These are phyloP conservation scores for Tricholomella constricta DNA, from an alignment of 768 basidiomycete genomes.

Conservation along the genomic window DNA sequence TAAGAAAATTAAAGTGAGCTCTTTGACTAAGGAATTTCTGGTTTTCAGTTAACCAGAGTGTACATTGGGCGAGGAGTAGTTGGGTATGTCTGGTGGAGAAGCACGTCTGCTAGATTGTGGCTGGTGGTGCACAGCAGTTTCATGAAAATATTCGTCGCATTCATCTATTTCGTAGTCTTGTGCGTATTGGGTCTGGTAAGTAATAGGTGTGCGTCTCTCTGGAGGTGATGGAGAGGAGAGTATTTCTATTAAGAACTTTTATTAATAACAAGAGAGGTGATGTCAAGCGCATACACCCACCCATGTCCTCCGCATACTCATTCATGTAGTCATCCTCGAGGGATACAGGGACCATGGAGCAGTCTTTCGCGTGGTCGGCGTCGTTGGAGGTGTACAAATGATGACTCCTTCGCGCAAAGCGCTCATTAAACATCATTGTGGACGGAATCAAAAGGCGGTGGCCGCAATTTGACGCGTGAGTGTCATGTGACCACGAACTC, in stretches of 20 bases:
- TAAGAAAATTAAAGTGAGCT: neutral
- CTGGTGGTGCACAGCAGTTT: neutral
- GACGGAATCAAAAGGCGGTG: neutral
- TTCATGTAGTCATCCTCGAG: slow-evolving; percentile 16
- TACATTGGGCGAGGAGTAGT: neutral
- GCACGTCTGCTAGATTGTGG: neutral
- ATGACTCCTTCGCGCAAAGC: neutral
- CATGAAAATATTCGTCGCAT: slow-evolving; percentile 7
- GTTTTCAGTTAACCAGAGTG: slow-evolving; percentile 1
- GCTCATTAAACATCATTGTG: slow-evolving; percentile 14
- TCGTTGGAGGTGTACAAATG: neutral
- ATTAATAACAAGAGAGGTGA: neutral
- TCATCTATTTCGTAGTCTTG: slow-evolving; percentile 15
- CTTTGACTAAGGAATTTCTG: neutral
- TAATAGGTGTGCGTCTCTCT: neutral
- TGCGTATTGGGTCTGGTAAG: neutral
- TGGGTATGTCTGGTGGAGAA: neutral
- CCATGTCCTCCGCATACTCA: slow-evolving; percentile 32
- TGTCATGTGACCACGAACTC: slow-evolving; percentile 9
- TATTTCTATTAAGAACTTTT: slow-evolving; percentile 4
- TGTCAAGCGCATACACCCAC: slow-evolving; percentile 37
- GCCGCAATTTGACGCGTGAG: slow-evolving; percentile 2
- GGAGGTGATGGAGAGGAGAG: slow-evolving; percentile 23
- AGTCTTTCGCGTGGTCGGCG: neutral
- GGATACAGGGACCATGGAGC: neutral